A percentile compares a stretch with the other conserved stretches of the same genome.
Conservation (phyloP, 2,329 filamentous ascomycete genomes). For the Colletotrichum sp. region DNA sequence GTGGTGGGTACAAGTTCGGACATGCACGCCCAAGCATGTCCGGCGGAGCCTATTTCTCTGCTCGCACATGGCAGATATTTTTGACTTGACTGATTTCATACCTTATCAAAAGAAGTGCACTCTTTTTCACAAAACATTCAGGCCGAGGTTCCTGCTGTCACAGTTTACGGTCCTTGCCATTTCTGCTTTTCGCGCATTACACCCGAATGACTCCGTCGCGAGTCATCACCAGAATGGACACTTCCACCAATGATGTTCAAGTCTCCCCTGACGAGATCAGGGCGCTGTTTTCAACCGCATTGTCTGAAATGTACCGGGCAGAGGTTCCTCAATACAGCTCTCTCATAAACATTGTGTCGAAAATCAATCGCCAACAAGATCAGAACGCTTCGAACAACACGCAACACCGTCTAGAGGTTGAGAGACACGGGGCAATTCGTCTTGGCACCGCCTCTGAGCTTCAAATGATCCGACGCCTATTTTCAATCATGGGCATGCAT, state of each 20-base stretch:
- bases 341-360: slow-evolving; percentile 23
- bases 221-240: not conserved
- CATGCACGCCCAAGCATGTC: not conserved
- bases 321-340: slow-evolving; percentile 27
- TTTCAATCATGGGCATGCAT: slow-evolving; percentile 50
- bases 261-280: slow-evolving; percentile 25
- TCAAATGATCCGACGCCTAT: slow-evolving; percentile 44
- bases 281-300: slow-evolving; percentile 22
- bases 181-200: not conserved
- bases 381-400: not conserved
- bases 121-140: not conserved
- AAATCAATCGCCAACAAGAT: slow-evolving; percentile 7
- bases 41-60: not conserved
- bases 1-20: not conserved
- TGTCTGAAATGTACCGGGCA: slow-evolving; percentile 28
- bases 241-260: not conserved
- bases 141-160: fast-evolving
- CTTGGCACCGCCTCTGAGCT: slow-evolving; percentile 50
- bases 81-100: not conserved
- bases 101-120: not conserved
- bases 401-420: slow-evolving; percentile 22
- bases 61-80: not conserved
- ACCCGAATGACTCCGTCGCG: fast-evolving
- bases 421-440: slow-evolving; percentile 52
- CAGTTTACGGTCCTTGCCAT: not conserved